Percentiles rank a stretch among this genome's conserved stretches.
phyloP scores from a whole-genome alignment of 257 asterid genomes.

The Nicotiana paniculata region DNA sequence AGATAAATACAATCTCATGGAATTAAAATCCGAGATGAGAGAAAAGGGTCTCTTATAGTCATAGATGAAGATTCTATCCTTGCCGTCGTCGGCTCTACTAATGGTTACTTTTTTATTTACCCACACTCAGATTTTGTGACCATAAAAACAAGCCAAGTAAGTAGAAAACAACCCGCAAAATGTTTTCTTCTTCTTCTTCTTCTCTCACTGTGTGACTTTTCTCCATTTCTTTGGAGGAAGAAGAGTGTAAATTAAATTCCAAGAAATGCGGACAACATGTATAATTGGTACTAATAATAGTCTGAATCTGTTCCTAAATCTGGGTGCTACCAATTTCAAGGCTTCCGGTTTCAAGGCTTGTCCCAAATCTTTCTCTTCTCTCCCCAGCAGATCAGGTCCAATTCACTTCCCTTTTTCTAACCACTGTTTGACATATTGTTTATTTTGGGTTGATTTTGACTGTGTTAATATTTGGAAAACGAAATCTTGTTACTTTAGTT shows the following conservation, averaged over 20 bases:
- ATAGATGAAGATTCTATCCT: no score
- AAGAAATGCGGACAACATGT: background rate
- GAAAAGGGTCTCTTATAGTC: no score
- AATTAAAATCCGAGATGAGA: no score
- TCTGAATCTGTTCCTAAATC: background rate
- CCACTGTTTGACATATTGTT: background rate
- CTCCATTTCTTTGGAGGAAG: background rate
- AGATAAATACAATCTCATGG: no score
- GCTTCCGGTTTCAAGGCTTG: background rate
- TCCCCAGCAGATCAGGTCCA: constrained; percentile 3
- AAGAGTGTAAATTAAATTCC: background rate
- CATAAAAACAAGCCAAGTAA: background rate
- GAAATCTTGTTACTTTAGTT: background rate
- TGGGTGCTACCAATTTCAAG: background rate
- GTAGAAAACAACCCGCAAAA: background rate
- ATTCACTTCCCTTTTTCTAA: background rate
- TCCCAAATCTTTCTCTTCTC: background rate
- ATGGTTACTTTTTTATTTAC: no score
- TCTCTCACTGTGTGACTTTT: background rate
- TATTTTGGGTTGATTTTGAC: background rate
- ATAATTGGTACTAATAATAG: background rate
- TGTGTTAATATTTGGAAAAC: background rate
- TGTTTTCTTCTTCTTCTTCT: background rate
- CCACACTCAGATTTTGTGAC: background rate
- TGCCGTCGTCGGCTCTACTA: no score